A percentile compares a stretch with the other conserved stretches of the same genome.
These are phyloP conservation scores for Clausena lansium DNA, from an alignment of 345 rosid genomes.

Conservation along the genomic window DNA sequence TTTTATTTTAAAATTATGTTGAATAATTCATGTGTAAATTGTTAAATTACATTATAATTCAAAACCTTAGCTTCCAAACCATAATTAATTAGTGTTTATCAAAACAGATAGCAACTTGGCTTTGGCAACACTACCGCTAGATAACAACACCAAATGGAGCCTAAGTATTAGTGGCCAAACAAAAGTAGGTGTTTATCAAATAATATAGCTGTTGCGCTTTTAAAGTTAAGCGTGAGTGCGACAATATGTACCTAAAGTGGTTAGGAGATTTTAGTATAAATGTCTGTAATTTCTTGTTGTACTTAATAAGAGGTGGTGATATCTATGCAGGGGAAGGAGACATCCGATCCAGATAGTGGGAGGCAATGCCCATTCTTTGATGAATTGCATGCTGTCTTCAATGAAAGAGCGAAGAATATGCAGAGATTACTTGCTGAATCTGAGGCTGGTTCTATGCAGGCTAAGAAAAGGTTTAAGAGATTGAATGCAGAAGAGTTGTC, in stretches of 20 bases:
- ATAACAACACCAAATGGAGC: background rate
- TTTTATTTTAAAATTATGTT: background rate
- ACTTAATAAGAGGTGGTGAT: background rate
- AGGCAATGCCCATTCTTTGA: constrained; percentile 52
- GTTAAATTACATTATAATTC: background rate
- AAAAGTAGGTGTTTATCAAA: too few species aligned
- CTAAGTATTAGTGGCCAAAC: background rate
- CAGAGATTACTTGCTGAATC: constrained; percentile 40
- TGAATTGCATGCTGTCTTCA: constrained; percentile 47
- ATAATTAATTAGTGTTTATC: too few species aligned
- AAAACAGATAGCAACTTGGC: too few species aligned
- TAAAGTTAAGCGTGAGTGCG: background rate
- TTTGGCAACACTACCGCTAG: too few species aligned
- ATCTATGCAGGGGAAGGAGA: constrained; percentile 52
- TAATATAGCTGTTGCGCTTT: background rate
- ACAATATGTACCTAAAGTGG: background rate
- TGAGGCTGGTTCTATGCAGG: constrained; percentile 28
- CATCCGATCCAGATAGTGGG: constrained; percentile 47
- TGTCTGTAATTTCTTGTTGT: too few species aligned
- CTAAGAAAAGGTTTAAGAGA: constrained; percentile 37
- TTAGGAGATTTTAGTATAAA: too few species aligned
- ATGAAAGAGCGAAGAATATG: constrained; percentile 41
- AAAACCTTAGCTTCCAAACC: background rate
- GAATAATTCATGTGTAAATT: background rate
- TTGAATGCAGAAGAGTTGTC: constrained; percentile 31